Percentiles rank a stretch among this genome's conserved stretches.
Evolutionary conservation across 208 protist species (phyloP).

Genomic region (Crithidia expoeki): DNA sequence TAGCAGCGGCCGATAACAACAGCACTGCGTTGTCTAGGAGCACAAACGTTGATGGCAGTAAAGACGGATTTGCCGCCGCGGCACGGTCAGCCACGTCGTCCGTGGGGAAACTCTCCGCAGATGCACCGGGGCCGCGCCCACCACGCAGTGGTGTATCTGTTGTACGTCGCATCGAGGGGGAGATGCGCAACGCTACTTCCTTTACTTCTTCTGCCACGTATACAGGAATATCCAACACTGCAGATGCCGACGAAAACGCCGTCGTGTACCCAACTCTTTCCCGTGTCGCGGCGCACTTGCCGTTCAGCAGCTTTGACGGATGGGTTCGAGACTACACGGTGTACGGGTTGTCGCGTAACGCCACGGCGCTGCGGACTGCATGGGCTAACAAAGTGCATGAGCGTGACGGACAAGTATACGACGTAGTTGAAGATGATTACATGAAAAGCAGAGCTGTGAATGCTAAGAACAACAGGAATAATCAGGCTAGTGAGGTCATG

Average conservation of each 20-base stretch:
- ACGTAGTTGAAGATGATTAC: not conserved
- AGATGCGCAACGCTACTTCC: not conserved
- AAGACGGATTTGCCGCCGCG: not conserved
- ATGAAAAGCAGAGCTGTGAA: too few species aligned
- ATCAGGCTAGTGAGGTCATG: not conserved
- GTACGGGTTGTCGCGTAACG: slow-evolving; percentile 35
- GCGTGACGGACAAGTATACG: not conserved
- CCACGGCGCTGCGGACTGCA: slow-evolving; percentile 21
- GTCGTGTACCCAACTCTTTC: slow-evolving; percentile 22
- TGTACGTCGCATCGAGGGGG: slow-evolving; percentile 30
- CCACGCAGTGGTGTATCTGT: slow-evolving; percentile 26
- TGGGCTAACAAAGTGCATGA: slow-evolving; percentile 41
- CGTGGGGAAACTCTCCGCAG: slow-evolving; percentile 14
- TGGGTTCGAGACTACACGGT: slow-evolving; percentile 53
- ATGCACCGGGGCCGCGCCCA: slow-evolving; percentile 19
- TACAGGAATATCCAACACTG: not conserved
- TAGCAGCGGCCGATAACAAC: not conserved
- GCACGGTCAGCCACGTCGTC: slow-evolving; percentile 3
- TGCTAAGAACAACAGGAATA: not conserved
- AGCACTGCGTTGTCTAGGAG: not conserved
- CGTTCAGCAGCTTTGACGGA: slow-evolving; percentile 33
- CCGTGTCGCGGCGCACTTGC: slow-evolving; percentile 26
- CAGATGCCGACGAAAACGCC: not conserved
- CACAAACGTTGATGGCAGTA: not conserved
- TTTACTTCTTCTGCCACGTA: not conserved